Evolutionary conservation across 305 asterid genomes (phyloP), one percentile per base, ranked within the genome.

Genomic region (Fraxinus sp.): DNA sequence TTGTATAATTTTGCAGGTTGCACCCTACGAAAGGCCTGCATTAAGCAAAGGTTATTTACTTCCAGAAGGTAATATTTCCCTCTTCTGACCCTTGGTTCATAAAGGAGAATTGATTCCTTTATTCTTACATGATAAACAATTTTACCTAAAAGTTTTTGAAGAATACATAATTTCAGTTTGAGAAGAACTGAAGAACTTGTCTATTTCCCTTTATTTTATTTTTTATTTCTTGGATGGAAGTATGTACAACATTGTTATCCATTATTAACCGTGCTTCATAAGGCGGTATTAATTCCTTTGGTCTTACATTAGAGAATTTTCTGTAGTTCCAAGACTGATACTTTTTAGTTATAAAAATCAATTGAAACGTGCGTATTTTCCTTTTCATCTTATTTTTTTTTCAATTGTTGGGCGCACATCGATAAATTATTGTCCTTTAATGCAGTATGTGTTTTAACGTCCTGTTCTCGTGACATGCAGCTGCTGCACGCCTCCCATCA

Each of bases 1-100:
- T 78, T 72, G 44, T 81, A 71, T 75, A 41, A 66, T 41, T 84
- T 82, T 90, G 86, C 86, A 94, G 99, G 97, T 93, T 88, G 97
- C 98, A 52, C 99, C 99, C 24, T 96, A 96, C 86, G 98, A 96
- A 90, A 93, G 98, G 85, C 99, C 98, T 81, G 98, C 97, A 81
- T 83, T 96, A 85, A 96, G 99, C 92, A 94, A 96, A 90, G 98
- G 98, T 22, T 96, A 91, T 83, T 86, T 96, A 81, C 94, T 96
- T 83, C 98, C 98, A 77, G 97, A 94, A 92, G 98, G 99, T 96
- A 93, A 71, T 32, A 79, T 73, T 76, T 39, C 39, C 78, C 77
- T 77, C 74, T 13, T 73, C 16, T 8, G 20, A 30, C 44, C 57
- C 37, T 28, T 74, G 72, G 9, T 18, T 62, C 72, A 35, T 81